phyloP scores from a whole-genome alignment of 208 protist species.

The Acanthamoeba lenticulata region DNA sequence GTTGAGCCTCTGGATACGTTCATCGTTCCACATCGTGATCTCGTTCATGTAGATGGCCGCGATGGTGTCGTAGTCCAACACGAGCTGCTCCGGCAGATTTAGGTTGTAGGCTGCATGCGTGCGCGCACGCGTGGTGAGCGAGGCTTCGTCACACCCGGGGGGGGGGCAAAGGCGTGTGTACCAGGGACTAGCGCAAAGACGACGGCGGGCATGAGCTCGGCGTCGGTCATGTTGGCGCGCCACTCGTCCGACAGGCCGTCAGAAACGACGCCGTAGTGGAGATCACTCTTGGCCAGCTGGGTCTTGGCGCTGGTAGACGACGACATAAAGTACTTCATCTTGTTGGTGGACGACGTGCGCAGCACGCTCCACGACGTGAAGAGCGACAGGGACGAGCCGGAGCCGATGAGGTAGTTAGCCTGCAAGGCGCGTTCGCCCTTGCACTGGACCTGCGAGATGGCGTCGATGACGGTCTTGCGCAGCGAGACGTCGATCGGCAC shows the following conservation, averaged over 20 bases:
- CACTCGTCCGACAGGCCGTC: not conserved
- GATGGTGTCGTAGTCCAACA: not conserved
- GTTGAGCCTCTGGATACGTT: constrained; percentile 26
- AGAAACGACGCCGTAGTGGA: not conserved
- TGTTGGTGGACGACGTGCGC: not conserved
- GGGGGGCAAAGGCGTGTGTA: not conserved
- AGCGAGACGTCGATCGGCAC: not conserved
- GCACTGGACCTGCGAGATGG: not conserved
- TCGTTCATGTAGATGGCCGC: constrained; percentile 1
- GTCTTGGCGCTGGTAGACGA: not conserved
- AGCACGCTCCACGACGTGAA: not conserved
- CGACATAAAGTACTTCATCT: constrained; percentile 1
- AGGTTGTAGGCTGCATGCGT: constrained; percentile 37
- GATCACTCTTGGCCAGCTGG: not conserved
- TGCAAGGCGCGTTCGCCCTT: not conserved
- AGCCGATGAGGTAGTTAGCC: not conserved
- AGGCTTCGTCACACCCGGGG: not conserved
- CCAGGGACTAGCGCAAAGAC: not conserved
- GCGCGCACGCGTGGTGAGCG: no score
- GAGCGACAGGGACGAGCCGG: not conserved
- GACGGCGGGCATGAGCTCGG: not conserved
- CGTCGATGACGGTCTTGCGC: not conserved
- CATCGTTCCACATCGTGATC: constrained; percentile 13
- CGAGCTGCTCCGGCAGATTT: not conserved
- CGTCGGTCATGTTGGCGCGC: not conserved